Evolutionary conservation across 2,329 filamentous ascomycete genomes (phyloP).

Genomic region (Chrysoporthe deuterocubensis): DNA sequence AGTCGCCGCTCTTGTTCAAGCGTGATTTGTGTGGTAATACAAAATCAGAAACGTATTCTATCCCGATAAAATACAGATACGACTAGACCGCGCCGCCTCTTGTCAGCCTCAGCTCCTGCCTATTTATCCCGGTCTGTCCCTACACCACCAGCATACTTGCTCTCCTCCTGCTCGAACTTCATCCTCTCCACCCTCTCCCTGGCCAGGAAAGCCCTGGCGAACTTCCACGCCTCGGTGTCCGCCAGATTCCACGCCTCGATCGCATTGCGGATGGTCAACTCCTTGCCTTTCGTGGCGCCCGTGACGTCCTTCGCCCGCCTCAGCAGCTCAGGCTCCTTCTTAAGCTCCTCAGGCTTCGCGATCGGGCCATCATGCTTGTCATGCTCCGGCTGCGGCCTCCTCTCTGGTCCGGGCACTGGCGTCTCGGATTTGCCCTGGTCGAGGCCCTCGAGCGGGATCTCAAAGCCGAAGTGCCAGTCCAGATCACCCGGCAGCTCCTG

Average conservation of each 20-base stretch:
- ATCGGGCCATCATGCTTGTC: constrained; percentile 54
- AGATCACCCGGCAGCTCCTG: constrained; percentile 68
- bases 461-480: constrained; percentile 90
- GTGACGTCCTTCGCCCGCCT: constrained; percentile 47
- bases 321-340: constrained; percentile 60
- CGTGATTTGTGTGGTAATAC: not conserved
- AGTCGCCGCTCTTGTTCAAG: not conserved
- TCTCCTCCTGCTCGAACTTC: constrained; percentile 73
- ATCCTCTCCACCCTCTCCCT: constrained; percentile 64
- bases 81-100: not conserved
- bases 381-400: constrained; percentile 54
- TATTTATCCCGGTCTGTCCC: constrained; percentile 51
- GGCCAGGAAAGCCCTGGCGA: constrained; percentile 70
- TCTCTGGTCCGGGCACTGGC: constrained; percentile 62
- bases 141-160: constrained; percentile 65
- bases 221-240: constrained; percentile 79
- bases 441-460: constrained; percentile 64
- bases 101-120: not conserved
- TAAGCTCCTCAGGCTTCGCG: constrained; percentile 56
- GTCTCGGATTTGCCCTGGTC: constrained; percentile 59
- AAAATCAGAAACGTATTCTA: not conserved
- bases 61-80: not conserved
- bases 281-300: constrained; percentile 46
- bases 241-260: constrained; percentile 71
- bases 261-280: constrained; percentile 54